Base-by-base conservation (phyloP, 1,139 yeast genomes). In the Barnettozyma hawaiiensis region DNA sequence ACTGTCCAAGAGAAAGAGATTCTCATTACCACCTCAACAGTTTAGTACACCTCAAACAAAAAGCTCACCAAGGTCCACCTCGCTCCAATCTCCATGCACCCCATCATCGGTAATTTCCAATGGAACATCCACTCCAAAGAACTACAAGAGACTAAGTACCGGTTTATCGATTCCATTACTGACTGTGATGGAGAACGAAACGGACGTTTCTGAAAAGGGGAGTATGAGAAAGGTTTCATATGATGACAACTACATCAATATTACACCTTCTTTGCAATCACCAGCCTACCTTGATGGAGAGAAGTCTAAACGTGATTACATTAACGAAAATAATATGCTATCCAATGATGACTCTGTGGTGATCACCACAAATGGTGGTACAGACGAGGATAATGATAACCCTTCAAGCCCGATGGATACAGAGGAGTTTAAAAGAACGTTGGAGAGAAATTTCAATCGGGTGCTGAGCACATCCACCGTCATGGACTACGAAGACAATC, bases 161-260 rank as follows among this genome's bases (percentile, higher is more conserved):
- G 62, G 62, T 1, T 40, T 59, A 2, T 42, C 54, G 5, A 40
- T 59, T 7, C 49, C 60, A 6, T 39, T 59, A 19, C 36, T 59
- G n/a, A 59, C 60, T 1, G 60, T 59, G 2, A 34, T 53, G 18
- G 61, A 59, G 29, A 49, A 43, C n/a, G 41, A 44, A n/a, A 36
- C 39, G 27, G 45, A 47, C 11, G 24, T 29, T 11, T 9, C n/a
- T 16, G 50, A 43, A 10, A 7, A 4, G 6, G 9, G 16, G 7
- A 3, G 31, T 1, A 42, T 39, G n/a, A 41, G 48, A 36, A 37
- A 45, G 3, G 52, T 51, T 11, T 47, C 53, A 19, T 51, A 51
- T 37, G 55, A 53, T 45, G 54, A 49, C 32, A 53, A 50, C 22
- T 53, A 53, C 35, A 20, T 52, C 19, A 49, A 49, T n/a, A 50